Base-by-base conservation (phyloP, 2,329 filamentous ascomycete species). In the Penicillium concentricum region DNA sequence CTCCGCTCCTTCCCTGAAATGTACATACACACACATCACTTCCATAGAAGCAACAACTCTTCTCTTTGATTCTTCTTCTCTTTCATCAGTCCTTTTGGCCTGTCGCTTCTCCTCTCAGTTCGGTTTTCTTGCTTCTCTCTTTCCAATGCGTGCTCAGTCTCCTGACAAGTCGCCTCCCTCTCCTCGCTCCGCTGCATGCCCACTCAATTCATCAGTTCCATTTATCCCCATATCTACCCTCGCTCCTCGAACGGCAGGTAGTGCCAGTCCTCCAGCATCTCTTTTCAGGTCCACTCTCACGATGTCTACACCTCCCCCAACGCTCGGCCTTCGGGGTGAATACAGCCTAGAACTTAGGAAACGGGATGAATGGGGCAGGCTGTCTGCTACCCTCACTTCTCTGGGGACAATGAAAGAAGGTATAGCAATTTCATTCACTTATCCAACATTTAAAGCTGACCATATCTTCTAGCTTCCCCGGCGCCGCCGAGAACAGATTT, bases 21-120 rank as follows among this genome's bases (percentile, higher is more conserved):
- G 28, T 55, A 37, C 45, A 49, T 50, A 43, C 20, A 38, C 20
- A 50, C 32, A 28, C 8, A 22, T 32, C n/a, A 32, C 18, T 4
- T 43, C 45, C 37, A 46, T 35, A 54, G 30, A 49, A n/a, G 18
- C 35, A 49, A 49, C 20, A 26, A 48, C 22, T 49, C 43, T 48
- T 54, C 51, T 53, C 51, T 41, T 30, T 42, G 15, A 22, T 15
- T 22, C 10, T 9, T 24, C 13, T 26, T 37, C 9, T 44, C 37
- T 32, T 26, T 44, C 49, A 24, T 44, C 15, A 4, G 2, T 9
- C 13, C 20, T 34, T 34, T 24, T 2, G 13, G 2, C 16, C 8
- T 46, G 10, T n/a, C 15, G 2, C 2, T 12, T 24, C 13, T 3
- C 8, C 16, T 41, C 16, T 22, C 8, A 12, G 2, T 3, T 28